Conservation (phyloP, 345 rosid species). For the Cochlearia excelsa region DNA sequence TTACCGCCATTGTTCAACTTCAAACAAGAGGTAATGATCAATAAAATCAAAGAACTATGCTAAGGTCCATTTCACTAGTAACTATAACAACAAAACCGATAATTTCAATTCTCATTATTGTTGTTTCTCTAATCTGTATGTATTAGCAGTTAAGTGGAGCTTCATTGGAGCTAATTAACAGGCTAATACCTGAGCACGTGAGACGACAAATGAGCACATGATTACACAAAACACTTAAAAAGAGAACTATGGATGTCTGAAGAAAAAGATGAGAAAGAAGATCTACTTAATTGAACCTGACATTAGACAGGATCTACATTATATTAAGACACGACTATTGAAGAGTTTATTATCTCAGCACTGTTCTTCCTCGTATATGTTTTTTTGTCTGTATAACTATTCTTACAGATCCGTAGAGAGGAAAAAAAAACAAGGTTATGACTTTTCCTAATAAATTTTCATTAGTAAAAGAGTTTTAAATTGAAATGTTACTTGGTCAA, state of each 20-base stretch:
- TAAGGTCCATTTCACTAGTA: background rate
- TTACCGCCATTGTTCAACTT: slow-evolving; percentile 70
- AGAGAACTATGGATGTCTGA: slow-evolving; percentile 5
- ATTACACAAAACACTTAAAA: slow-evolving; percentile 10
- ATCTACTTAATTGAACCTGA: slow-evolving; percentile 14
- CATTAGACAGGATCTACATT: slow-evolving; percentile 19
- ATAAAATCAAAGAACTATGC: background rate
- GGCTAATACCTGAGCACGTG: slow-evolving; percentile 64
- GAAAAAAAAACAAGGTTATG: background rate
- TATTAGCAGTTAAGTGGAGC: slow-evolving; percentile 54
- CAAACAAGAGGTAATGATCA: slow-evolving; percentile 54
- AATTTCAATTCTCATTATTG: background rate
- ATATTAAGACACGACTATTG: slow-evolving; percentile 22
- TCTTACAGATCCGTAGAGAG: slow-evolving; percentile 22
- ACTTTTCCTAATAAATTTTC: too few species aligned
- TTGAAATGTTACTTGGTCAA: background rate
- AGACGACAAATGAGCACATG: slow-evolving; percentile 46
- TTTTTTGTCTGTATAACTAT: slow-evolving; percentile 21
- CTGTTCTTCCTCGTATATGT: slow-evolving; percentile 21
- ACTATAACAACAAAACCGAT: background rate
- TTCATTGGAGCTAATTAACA: slow-evolving; percentile 56
- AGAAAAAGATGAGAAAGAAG: slow-evolving; percentile 6
- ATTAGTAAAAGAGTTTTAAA: background rate
- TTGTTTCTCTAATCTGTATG: background rate
- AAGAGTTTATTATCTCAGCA: slow-evolving; percentile 15